Base-by-base conservation (phyloP, 1,139 yeast species). In the Suzukiozyma palmioleophila region DNA sequence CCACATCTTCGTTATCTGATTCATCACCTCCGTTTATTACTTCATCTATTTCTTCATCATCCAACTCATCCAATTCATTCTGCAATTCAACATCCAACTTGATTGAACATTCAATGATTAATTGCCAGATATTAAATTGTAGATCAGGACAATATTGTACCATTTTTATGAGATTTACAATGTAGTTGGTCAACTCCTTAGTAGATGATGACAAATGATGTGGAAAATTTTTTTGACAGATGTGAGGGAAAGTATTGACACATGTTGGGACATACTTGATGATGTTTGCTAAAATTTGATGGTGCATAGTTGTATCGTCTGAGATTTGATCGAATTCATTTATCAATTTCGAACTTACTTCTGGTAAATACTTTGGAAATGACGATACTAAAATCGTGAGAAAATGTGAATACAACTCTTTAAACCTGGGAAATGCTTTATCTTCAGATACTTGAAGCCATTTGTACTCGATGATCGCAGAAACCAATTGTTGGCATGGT, bases 61-160 rank as follows among this genome's bases (percentile, higher is more conserved):
- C 76, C 40, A 84, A 67, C 48, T 87, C 95, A 49, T 87, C 96
- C 45, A 86, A 63, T 52, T 85, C 95, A 53, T 87, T 89, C 55
- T 88, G 96, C 44, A 90, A 69, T 59, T 89, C 97, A n/a, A 90
- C 96, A 61, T 92, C 98, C 34, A 92, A 69, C 50, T 88, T 86
- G 44, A 92, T 88, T 40, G 87, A 75, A 47, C 81, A 77, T 58
- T 90, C 96, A 33, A 88, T 67, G 16, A 90, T 71, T 42, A 87
- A 62, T 24, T 84, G 83, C 97, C 97, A 90, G 7, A 86, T 73
- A 40, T 79, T 78, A 48, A 77, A 75, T 49, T 80, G 77, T 46
- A 88, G 66, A 50, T 88, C 96, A 4, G 81, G 79, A 48, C 92
- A 85, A 57, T 90, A 90, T 9, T 70, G 67, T 24, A 81, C 65